These are phyloP conservation scores for Kazachstania sp. DNA, from an alignment of 1,139 yeast genomes.

Conservation along the genomic window DNA sequence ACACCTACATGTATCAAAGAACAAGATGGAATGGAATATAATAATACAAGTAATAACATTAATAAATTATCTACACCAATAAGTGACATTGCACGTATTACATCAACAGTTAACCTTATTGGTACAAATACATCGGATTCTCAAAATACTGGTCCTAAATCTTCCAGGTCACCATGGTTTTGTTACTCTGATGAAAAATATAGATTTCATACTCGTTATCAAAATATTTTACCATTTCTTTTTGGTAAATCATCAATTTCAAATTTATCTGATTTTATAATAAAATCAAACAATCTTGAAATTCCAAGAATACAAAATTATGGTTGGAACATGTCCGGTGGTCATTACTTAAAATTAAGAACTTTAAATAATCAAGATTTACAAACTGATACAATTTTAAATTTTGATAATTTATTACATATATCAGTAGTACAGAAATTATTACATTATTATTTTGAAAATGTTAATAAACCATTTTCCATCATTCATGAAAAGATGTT, in stretches of 20 bases:
- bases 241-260: slow-evolving; percentile 38
- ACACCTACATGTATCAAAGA: not conserved
- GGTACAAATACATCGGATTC: too few species aligned
- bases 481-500: slow-evolving; percentile 50
- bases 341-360: slow-evolving; percentile 37
- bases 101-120: not conserved
- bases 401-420: slow-evolving; percentile 14
- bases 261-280: slow-evolving; percentile 34
- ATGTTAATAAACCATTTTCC: slow-evolving; percentile 48
- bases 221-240: slow-evolving; percentile 40
- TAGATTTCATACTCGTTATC: slow-evolving; percentile 46
- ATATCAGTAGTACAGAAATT: slow-evolving; percentile 20
- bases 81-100: not conserved
- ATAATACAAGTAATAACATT: not conserved
- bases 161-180: slow-evolving; percentile 8
- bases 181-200: slow-evolving; percentile 35
- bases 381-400: slow-evolving; percentile 6
- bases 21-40: too few species aligned
- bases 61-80: not conserved
- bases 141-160: not conserved
- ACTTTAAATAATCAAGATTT: not conserved
- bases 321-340: slow-evolving; percentile 62
- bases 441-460: slow-evolving; percentile 36
- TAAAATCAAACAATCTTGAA: slow-evolving; percentile 33
- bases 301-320: slow-evolving; percentile 53